Percentiles rank a stretch among this genome's conserved stretches.
Evolutionary conservation across 129 eudicot genomes (phyloP).

Genomic region (Logfia minima): DNA sequence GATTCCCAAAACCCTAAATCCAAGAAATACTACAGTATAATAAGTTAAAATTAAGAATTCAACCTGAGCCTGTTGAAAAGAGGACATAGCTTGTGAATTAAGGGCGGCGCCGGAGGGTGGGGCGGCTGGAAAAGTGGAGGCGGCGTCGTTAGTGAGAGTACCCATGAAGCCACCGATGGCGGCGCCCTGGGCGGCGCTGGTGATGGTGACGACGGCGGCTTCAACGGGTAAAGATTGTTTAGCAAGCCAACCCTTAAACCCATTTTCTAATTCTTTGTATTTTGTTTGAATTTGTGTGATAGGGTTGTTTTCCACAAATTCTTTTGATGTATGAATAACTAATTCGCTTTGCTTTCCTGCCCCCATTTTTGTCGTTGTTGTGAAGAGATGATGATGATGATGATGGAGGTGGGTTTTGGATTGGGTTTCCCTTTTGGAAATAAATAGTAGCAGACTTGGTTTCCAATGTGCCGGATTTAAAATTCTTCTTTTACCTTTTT

Average conservation of each 20-base stretch:
- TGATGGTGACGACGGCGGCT: conserved; percentile 64
- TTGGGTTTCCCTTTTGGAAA: not conserved
- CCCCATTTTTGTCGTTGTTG: not conserved
- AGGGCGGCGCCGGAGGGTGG: conserved; percentile 51
- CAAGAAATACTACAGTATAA: no score
- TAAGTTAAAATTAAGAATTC: not conserved
- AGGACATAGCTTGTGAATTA: conserved; percentile 65
- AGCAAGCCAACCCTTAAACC: conserved; percentile 59
- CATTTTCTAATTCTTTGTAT: conserved; percentile 59
- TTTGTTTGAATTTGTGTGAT: conserved; percentile 51
- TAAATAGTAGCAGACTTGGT: not conserved
- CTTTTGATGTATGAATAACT: conserved; percentile 3
- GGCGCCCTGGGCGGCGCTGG: conserved; percentile 78
- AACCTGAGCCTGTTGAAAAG: conserved; percentile 85
- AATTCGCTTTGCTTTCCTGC: conserved; percentile 33
- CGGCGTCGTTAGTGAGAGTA: conserved; percentile 51
- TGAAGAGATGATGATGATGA: not conserved
- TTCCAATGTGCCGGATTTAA: not conserved
- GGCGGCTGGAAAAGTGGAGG: conserved; percentile 41
- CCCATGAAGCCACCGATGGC: conserved; percentile 84
- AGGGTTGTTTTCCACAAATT: conserved; percentile 40
- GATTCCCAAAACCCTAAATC: not conserved
- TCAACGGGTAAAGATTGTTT: conserved; percentile 74
- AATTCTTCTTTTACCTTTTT: no score
- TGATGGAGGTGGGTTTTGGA: not conserved